These are phyloP conservation scores for Cubamyces sp. DNA, from an alignment of 768 basidiomycete species.

Conservation along the genomic window DNA sequence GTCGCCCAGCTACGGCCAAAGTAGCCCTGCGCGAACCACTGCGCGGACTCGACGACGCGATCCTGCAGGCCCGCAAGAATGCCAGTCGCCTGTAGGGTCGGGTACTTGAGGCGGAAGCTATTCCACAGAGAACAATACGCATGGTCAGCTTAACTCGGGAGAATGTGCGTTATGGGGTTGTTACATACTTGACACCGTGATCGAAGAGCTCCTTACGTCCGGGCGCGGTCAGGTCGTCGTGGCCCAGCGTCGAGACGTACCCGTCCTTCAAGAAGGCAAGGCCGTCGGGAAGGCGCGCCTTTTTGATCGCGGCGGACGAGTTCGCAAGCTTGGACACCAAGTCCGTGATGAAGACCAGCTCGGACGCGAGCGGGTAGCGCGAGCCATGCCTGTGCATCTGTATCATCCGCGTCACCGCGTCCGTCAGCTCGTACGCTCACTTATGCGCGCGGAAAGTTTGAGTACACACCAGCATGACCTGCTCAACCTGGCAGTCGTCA, in stretches of 20 bases:
- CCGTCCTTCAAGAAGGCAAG: conserved; percentile 44
- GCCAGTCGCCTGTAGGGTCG: conserved; percentile 30
- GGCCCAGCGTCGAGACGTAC: conserved; percentile 39
- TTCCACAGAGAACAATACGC: neutral
- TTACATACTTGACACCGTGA: conserved; percentile 42
- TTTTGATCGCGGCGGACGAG: conserved; percentile 30
- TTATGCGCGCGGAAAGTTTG: neutral
- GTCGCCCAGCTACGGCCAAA: conserved; percentile 39
- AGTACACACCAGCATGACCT: conserved; percentile 42
- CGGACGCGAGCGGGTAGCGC: conserved; percentile 41
- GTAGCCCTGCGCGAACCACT: conserved; percentile 46
- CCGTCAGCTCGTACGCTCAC: neutral
- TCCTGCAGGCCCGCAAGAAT: conserved; percentile 40
- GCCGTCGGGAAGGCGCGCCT: conserved; percentile 36
- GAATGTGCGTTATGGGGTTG: neutral
- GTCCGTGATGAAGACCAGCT: conserved; percentile 37
- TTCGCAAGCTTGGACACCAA: conserved; percentile 39
- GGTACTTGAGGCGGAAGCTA: conserved; percentile 39
- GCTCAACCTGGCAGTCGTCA: conserved; percentile 43
- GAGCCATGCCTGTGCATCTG: conserved; percentile 49
- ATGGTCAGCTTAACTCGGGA: neutral
- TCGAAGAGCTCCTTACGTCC: conserved; percentile 45
- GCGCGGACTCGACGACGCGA: conserved; percentile 44
- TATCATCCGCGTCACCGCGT: neutral
- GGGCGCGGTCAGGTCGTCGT: conserved; percentile 41